phyloP scores from a whole-genome alignment of 805 yeast genomes.

The Pichia manshurica region DNA sequence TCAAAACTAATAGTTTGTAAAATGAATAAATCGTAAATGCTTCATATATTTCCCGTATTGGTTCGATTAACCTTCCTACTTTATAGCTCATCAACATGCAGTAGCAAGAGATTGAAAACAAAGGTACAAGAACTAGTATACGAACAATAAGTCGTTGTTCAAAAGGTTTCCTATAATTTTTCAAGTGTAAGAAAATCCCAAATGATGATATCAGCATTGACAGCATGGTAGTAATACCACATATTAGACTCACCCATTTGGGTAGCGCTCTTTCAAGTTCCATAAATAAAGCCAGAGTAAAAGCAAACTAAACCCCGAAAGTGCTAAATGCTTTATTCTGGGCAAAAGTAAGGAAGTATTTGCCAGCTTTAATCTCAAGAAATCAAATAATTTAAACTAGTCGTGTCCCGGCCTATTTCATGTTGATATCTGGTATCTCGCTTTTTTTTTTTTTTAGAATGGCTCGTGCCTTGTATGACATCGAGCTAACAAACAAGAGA shows the following conservation, averaged over 20 bases:
- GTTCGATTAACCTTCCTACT: conserved; percentile 51
- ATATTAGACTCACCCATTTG: conserved; percentile 1
- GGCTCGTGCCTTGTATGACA: too few relatives aligned
- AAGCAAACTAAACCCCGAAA: too few relatives aligned
- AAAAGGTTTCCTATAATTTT: conserved; percentile 80
- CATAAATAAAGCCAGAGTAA: neutral
- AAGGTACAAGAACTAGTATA: conserved; percentile 74
- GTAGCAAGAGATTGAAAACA: conserved; percentile 71
- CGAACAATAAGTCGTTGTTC: conserved; percentile 83
- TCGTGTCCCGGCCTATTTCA: too few relatives aligned
- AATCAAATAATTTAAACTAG: too few relatives aligned
- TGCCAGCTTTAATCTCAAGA: too few relatives aligned
- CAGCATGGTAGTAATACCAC: conserved; percentile 14
- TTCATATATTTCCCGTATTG: conserved; percentile 84
- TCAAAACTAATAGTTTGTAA: conserved; percentile 71
- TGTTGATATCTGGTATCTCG: too few relatives aligned
- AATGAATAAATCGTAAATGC: conserved; percentile 95
- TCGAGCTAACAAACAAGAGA: too few relatives aligned
- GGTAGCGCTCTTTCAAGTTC: conserved; percentile 5
- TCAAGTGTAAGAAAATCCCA: conserved; percentile 48
- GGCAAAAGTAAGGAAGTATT: too few relatives aligned
- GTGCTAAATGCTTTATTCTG: too few relatives aligned
- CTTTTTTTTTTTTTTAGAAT: too few relatives aligned
- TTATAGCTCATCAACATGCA: conserved; percentile 44
- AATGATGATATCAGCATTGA: conserved; percentile 37